Percentiles rank a stretch among this genome's conserved stretches.
Conservation (phyloP, 306 rosid species). For the Quercus aquifolioides region DNA sequence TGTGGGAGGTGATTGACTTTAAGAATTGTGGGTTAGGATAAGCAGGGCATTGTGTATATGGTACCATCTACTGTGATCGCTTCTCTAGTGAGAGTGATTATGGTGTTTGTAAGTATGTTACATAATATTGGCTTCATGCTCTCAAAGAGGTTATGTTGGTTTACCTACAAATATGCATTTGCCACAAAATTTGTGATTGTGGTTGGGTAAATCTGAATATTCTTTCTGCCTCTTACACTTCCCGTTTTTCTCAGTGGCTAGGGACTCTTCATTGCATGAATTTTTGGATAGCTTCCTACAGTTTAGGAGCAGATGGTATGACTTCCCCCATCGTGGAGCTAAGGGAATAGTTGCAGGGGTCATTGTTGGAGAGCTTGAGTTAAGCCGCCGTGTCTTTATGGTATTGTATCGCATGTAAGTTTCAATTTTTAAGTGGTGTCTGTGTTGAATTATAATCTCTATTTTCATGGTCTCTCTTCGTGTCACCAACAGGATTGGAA, state of each 20-base stretch:
- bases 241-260: conserved; percentile 59
- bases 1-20: neutral
- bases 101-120: neutral
- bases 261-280: conserved; percentile 76
- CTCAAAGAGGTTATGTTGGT: neutral
- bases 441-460: neutral
- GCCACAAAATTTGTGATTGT: neutral
- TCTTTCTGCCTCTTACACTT: neutral
- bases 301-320: conserved; percentile 95
- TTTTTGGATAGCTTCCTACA: conserved; percentile 84
- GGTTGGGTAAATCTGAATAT: too few relatives aligned
- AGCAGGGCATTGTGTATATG: neutral
- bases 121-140: neutral
- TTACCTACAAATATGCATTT: neutral
- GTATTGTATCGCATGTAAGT: conserved; percentile 92
- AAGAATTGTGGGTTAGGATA: neutral
- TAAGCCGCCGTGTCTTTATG: conserved; percentile 89
- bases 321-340: conserved; percentile 77
- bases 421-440: conserved; percentile 12
- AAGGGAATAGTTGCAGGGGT: conserved; percentile 84
- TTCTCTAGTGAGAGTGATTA: neutral
- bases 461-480: neutral
- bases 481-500: neutral
- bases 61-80: neutral
- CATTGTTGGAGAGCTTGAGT: conserved; percentile 81